These are phyloP conservation scores for Cercospora zeina DNA, from an alignment of 2,329 filamentous ascomycete genomes.

Conservation along the genomic window DNA sequence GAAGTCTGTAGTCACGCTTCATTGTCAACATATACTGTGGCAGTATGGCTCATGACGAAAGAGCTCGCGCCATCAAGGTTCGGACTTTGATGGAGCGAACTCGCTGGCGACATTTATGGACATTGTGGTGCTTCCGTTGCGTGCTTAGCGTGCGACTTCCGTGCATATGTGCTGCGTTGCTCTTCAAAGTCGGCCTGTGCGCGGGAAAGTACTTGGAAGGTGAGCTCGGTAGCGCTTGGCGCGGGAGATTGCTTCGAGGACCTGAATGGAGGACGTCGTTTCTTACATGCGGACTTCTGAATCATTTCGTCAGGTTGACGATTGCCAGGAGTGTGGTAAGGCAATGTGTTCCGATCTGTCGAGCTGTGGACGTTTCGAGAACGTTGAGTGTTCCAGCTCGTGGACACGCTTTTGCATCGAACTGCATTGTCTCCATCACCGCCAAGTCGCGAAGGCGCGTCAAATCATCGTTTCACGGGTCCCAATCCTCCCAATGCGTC, in stretches of 20 bases:
- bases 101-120: constrained; percentile 12
- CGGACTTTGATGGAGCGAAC: constrained; percentile 13
- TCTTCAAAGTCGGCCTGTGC: neutral
- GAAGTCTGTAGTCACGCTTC: neutral
- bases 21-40: neutral
- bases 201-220: neutral
- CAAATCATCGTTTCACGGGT: neutral
- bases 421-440: neutral
- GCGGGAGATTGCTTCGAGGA: neutral
- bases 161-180: neutral
- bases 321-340: neutral
- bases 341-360: neutral
- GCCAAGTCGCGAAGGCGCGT: neutral
- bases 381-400: neutral
- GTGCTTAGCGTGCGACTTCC: neutral
- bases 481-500: neutral
- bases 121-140: neutral
- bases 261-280: neutral
- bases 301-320: neutral
- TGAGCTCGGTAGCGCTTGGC: neutral
- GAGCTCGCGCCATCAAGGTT: constrained; percentile 16
- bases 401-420: neutral
- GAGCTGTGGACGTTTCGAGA: neutral
- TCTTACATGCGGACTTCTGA: neutral
- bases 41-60: constrained; percentile 4